Conservation (phyloP, 495 filamentous ascomycete species). For the Rhypophila decipiens region DNA sequence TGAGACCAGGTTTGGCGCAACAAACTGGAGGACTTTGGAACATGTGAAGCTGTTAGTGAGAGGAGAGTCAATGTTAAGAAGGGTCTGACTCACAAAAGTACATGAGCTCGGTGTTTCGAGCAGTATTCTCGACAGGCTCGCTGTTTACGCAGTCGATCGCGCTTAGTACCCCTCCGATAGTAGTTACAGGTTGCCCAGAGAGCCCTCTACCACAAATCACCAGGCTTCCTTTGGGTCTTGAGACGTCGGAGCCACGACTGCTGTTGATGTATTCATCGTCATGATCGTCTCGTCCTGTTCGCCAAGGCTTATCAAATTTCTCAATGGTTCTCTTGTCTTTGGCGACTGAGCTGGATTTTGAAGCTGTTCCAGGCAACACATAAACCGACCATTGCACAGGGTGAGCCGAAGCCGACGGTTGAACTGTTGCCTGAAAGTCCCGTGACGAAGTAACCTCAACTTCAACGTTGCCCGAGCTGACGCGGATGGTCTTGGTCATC, state of each 20-base stretch:
- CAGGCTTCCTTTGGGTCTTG: background rate
- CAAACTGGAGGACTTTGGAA: constrained; percentile 14
- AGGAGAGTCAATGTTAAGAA: background rate
- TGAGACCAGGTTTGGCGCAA: constrained; percentile 17
- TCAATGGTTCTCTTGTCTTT: background rate
- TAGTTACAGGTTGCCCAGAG: background rate
- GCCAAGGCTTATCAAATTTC: too few species aligned
- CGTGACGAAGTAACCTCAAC: constrained; percentile 3
- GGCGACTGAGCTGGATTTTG: background rate
- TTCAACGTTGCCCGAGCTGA: constrained; percentile 2
- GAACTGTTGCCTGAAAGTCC: background rate
- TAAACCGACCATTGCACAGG: constrained; percentile 1
- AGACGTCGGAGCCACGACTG: too few species aligned
- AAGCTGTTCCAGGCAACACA: background rate
- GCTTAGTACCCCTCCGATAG: constrained; percentile 14
- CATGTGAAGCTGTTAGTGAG: background rate
- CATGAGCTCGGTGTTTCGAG: constrained; percentile 16
- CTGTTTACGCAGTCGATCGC: constrained; percentile 15
- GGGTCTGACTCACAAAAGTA: constrained; percentile 14
- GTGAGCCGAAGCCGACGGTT: background rate
- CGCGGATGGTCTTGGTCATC: too few species aligned
- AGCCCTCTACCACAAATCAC: background rate
- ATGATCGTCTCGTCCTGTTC: background rate
- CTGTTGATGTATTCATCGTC: background rate
- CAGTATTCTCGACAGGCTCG: constrained; percentile 7